Evolutionary conservation across 345 rosid genomes (phyloP), one percentile per base, ranked within the genome.

Genomic region (Eucalyptus tenuipes): DNA sequence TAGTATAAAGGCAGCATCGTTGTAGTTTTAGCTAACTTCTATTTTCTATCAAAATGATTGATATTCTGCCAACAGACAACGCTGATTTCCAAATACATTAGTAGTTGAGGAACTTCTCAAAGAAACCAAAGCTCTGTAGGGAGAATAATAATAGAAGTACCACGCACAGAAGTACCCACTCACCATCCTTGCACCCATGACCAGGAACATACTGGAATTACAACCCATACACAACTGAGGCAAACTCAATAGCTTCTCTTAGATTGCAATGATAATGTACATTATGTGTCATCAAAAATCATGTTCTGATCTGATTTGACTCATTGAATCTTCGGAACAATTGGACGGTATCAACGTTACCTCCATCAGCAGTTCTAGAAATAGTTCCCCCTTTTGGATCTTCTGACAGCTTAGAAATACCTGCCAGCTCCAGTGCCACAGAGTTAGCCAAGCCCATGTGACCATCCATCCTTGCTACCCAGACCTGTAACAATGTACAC

Each of bases 381-480:
- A 97, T 93, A 86, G 94, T 92, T 92, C 99, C 99, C 85, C 99
- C 96, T 87, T 85, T 37, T 45, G 99, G 99, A 94, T 96, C 95
- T 90, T 94, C 89, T 4, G 94, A 93, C 66, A 84, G 90, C 81
- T 89, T 91, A 49, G 92, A 92, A 87, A 97, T 92, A 87, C 97
- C 96, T 84, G 97, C 96, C 86, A 94, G 64, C 88, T 89, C 93
- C 88, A 97, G 92, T 75, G 99, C 95, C 86, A 92, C 89, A n/a
- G 97, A 94, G 90, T 97, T 97, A 27, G 99, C 98, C 93, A 96
- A 91, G 40, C 96, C 99, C 96, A 95, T 96, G 81, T 97, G 99
- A 89, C 99, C 96, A 95, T 96, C 99, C 95, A 95, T 95, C 95
- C 99, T 94, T 85, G 91, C 87, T 87, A 97, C 88, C 98, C 97